A percentile compares a stretch with the other conserved stretches of the same genome.
These are phyloP conservation scores for Melanomma pulvis-pyrius DNA, from an alignment of 495 filamentous ascomycete genomes.

Conservation along the genomic window DNA sequence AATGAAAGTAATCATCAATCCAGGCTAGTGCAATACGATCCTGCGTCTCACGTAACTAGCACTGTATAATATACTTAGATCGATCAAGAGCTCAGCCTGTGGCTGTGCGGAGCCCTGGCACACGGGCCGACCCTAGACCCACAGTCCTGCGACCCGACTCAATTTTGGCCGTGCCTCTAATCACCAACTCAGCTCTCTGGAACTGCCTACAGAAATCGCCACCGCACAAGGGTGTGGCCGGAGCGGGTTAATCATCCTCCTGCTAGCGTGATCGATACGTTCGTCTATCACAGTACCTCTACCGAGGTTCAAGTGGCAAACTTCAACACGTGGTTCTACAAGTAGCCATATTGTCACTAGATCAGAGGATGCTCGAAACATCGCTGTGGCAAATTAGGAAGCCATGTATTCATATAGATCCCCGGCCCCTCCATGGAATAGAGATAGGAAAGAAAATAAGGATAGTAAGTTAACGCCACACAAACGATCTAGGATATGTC, in stretches of 20 bases:
- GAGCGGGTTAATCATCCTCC: not conserved
- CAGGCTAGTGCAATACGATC: too few relatives aligned
- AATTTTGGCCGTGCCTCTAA: not conserved
- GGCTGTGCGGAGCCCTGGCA: too few relatives aligned
- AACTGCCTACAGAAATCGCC: not conserved
- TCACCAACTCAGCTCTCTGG: conserved; percentile 2
- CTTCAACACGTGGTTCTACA: not conserved
- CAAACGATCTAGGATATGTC: not conserved
- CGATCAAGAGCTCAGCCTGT: too few relatives aligned
- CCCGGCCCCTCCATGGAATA: not conserved
- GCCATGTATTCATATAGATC: not conserved
- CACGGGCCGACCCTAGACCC: too few relatives aligned
- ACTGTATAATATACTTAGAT: too few relatives aligned
- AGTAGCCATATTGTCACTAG: not conserved
- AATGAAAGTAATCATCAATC: too few relatives aligned
- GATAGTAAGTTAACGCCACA: not conserved
- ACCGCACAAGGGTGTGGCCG: not conserved
- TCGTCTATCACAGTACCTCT: not conserved
- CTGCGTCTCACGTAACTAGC: too few relatives aligned
- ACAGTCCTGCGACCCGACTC: not conserved
- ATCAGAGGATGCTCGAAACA: not conserved
- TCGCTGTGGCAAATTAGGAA: conserved; percentile 1
- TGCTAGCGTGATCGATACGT: not conserved
- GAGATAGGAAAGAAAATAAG: not conserved
- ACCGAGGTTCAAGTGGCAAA: not conserved